Evolutionary conservation across 306 rosid genomes (phyloP).

Genomic region (Mucuna pruriens): DNA sequence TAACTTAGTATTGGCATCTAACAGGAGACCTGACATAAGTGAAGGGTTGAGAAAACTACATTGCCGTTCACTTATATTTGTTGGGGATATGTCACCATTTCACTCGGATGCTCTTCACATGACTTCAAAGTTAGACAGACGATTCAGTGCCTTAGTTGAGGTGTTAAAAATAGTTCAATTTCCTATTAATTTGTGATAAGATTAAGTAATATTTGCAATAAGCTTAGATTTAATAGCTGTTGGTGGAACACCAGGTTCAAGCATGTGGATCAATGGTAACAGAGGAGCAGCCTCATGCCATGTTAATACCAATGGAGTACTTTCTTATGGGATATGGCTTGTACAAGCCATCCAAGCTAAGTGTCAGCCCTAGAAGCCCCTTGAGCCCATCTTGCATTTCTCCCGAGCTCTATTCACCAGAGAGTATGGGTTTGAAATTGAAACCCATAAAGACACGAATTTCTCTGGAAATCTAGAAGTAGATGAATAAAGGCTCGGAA

Average conservation of each 20-base stretch:
- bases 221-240: slow-evolving; percentile 13
- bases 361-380: slow-evolving; percentile 94
- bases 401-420: slow-evolving; percentile 94
- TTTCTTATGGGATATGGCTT: slow-evolving; percentile 94
- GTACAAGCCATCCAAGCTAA: slow-evolving; percentile 72
- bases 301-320: slow-evolving; percentile 93
- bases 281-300: slow-evolving; percentile 98
- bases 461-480: slow-evolving; percentile 46
- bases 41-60: slow-evolving; percentile 75
- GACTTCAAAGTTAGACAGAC: slow-evolving; percentile 82
- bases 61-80: slow-evolving; percentile 91
- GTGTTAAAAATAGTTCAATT: slow-evolving; percentile 45
- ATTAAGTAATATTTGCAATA: slow-evolving; percentile 3
- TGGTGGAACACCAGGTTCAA: slow-evolving; percentile 74
- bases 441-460: slow-evolving; percentile 90
- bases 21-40: slow-evolving; percentile 84
- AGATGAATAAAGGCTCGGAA: slow-evolving; percentile 31
- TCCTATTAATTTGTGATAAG: background rate
- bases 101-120: slow-evolving; percentile 84
- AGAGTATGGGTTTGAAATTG: slow-evolving; percentile 98
- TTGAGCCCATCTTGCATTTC: slow-evolving; percentile 90
- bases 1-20: slow-evolving; percentile 15
- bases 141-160: slow-evolving; percentile 93
- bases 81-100: slow-evolving; percentile 87
- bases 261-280: slow-evolving; percentile 97